Percentiles rank a stretch among this genome's conserved stretches.
phyloP scores from a whole-genome alignment of 2,329 filamentous ascomycete species.

The Colletotrichum sp. region DNA sequence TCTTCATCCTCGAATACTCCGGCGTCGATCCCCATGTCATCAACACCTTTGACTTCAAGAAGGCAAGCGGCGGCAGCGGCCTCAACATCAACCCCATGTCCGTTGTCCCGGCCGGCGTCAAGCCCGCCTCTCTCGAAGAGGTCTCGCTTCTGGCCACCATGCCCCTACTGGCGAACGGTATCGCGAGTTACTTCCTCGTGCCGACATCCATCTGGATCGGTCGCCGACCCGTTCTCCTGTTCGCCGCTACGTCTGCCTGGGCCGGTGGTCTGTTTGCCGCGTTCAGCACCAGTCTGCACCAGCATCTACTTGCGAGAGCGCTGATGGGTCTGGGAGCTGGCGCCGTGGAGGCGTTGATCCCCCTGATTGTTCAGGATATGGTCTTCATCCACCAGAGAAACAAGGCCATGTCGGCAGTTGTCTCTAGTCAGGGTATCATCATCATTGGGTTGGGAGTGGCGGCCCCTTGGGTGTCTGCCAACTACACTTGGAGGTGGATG shows the following conservation, averaged over 20 bases:
- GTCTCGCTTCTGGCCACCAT: constrained; percentile 35
- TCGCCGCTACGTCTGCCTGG: constrained; percentile 35
- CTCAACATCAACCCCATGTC: constrained; percentile 29
- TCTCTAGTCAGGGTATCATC: constrained; percentile 33
- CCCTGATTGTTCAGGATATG: constrained; percentile 42
- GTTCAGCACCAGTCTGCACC: constrained; percentile 30
- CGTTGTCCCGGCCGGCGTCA: constrained; percentile 23
- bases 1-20: constrained; percentile 38
- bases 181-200: constrained; percentile 37
- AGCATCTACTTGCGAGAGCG: constrained; percentile 34
- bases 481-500: constrained; percentile 37
- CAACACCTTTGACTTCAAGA: constrained; percentile 25
- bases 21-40: constrained; percentile 33
- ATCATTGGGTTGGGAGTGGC: constrained; percentile 31
- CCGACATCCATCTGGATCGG: constrained; percentile 40
- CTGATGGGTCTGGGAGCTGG: constrained; percentile 39
- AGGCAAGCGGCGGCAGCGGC: constrained; percentile 23
- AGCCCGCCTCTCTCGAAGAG: constrained; percentile 31
- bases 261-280: constrained; percentile 39
- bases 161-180: constrained; percentile 38
- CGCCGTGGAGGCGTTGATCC: constrained; percentile 38
- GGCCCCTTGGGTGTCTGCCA: constrained; percentile 33
- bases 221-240: constrained; percentile 37
- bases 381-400: constrained; percentile 43
- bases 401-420: constrained; percentile 34